phyloP scores from a whole-genome alignment of 2,329 filamentous ascomycete species.

The Zarea fungicola region DNA sequence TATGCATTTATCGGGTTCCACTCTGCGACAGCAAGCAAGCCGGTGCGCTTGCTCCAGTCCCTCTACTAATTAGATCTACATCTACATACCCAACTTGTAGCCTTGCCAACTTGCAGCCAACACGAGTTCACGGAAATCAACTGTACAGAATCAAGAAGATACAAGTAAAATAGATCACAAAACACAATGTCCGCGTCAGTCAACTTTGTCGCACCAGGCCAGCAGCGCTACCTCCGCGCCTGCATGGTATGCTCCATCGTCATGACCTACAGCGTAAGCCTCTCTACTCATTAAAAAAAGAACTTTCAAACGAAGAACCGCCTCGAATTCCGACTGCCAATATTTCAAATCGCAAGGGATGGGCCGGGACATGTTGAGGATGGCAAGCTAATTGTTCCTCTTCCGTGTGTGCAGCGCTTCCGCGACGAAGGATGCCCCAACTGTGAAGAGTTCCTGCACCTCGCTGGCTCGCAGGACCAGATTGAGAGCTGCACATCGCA shows the following conservation, averaged over 20 bases:
- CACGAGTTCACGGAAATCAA: neutral
- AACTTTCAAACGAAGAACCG: too few species aligned
- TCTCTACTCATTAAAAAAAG: conserved; percentile 4
- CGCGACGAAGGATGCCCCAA: conserved; percentile 86
- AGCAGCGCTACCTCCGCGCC: conserved; percentile 83
- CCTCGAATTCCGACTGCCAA: too few species aligned
- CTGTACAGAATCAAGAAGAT: too few species aligned
- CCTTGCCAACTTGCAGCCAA: neutral
- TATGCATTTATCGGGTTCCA: conserved; percentile 13
- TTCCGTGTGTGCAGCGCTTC: conserved; percentile 61
- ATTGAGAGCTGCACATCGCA: conserved; percentile 92
- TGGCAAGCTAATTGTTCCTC: neutral
- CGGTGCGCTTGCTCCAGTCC: too few species aligned
- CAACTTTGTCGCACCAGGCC: conserved; percentile 66
- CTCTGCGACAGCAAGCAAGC: too few species aligned
- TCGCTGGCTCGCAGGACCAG: conserved; percentile 70
- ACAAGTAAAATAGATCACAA: neutral
- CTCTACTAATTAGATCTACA: too few species aligned
- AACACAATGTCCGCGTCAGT: conserved; percentile 34
- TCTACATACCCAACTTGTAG: too few species aligned
- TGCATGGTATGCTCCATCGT: conserved; percentile 99
- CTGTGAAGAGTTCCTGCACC: conserved; percentile 87
- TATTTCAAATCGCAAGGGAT: too few species aligned
- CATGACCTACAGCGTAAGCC: conserved; percentile 66
- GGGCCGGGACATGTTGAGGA: neutral